Base-by-base conservation (phyloP, 441 rosid species). In the Populus trichocarpa region DNA sequence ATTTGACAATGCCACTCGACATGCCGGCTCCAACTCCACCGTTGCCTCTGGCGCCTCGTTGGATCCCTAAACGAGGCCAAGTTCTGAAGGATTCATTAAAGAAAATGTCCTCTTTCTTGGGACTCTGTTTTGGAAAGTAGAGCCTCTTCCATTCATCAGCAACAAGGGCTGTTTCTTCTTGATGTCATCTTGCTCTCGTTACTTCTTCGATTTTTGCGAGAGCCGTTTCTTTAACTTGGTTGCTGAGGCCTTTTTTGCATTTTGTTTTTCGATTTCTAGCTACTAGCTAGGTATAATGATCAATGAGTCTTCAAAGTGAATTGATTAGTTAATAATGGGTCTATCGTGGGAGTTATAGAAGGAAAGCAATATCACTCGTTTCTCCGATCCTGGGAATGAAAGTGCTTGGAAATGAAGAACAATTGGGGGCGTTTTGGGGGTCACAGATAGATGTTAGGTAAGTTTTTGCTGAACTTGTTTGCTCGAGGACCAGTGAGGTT, bases 31-130 rank as follows among this genome's bases (percentile, higher is more conserved):
- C 69, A 65, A 5, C 36, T 33, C 36, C 36, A 33, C 8, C 63
- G 9, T 57, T 2, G 3, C 8, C 7, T 33, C 36, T 35, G 18
- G 82, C 73, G 72, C 85, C 90, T 40, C 77, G 88, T 75, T 72
- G 81, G 88, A 79, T 90, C 70, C 93, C 93, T 16, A 73, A 70
- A 75, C 83, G 93, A 13, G 93, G 93, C 71, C 50, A 30, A 69
- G 92, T 90, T 23, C 86, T 88, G 2, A 90, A 26, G 79, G 84
- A 61, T 16, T 77, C 73, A 53, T 32, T 90, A 28, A 83, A 35
- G 64, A 75, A 67, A 70, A 46, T 33, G 36, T 33, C 36, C 36
- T 33, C 36, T 33, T 6, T 75, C 20, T 72, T 65, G 75, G 77
- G 77, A 65, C 67, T 81, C 74, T 84, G 85, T 75, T 40, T 72